Base-by-base conservation (phyloP, 352 stramenopile species). In the Globisporangium camurandrum region DNA sequence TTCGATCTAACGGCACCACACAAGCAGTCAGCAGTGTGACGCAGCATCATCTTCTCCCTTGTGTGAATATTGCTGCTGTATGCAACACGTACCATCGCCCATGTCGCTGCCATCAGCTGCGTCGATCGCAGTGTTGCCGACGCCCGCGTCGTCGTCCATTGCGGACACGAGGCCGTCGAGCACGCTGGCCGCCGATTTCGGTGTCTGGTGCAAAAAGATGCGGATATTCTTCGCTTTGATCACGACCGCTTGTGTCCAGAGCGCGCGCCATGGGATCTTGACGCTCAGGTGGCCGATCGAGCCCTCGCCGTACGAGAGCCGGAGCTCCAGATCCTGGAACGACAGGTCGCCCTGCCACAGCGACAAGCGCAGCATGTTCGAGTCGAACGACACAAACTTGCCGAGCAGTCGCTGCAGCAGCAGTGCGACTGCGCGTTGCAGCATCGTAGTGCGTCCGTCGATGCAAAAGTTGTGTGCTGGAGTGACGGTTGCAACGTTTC, bases 311-410 rank as follows among this genome's bases (percentile, higher is more conserved):
- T 89, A 88, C 44, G 75, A 78, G 26, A 94, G 62, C 7, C 78
- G 77, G 51, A 94, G 64, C 56, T 90, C 66, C 19, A 94, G 64
- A 49, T 94, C 70, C 42, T 80, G 70, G 60, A 94, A 94, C 12
- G 79, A 84, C 59, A 94, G 27, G 42, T 94, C 83, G 45, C 83
- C 83, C 49, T 91, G 79, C 83, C 83, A 94, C 49, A 94, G 69
- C 57, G 76, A 88, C 43, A 94, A 59, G 51, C 75, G 69, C 36
- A 94, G 71, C 81, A 91, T 90, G 45, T 49, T 85, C 54, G 83
- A 80, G 63, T 94, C 76, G 55, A 94, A 90, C 16, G 76, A 87
- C 66, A 94, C 76, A 59, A 94, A 92, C 69, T 91, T 94, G 40
- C 83, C 83, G 51, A 94, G 75, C 50, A 94, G 56, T 17, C 83